Base-by-base conservation (phyloP, 352 stramenopile genomes). In the Phytophthora fragariaefolia region DNA sequence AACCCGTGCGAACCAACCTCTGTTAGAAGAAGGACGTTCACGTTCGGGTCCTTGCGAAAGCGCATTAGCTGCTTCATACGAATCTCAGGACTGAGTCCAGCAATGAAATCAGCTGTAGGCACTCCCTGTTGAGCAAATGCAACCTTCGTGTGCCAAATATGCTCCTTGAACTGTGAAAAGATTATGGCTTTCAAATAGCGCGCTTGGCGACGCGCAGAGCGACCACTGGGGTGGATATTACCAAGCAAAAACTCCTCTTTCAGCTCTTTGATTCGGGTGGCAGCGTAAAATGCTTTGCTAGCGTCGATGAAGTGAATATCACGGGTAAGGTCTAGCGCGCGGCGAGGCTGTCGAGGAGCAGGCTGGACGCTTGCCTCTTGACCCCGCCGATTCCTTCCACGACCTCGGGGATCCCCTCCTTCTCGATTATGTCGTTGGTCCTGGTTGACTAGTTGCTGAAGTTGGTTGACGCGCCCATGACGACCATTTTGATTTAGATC, bases 1-100 rank as follows among this genome's bases (percentile, higher is more conserved):
- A 99, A 85, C 12, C 97, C 97, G 54, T 98, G 90, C 18, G 87
- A 97, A 1, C 97, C 98, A 60, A 99, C 90, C 38, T 98, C 97
- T 0, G 83, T 94, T 22, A 99, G 74, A 10, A 99, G 75, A 43
- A 99, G 83, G 17, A 98, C 89, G 52, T 97, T 97, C 30, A 91
- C 75, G 45, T 87, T 74, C 15, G 82, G 74, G 64, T 93, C 71
- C 18, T 80, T 67, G 28, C 74, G 71, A 56, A 96, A 96, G 22
- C 61, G 59, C 23, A 76, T 59, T 4, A 96, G 56, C 8, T 87
- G 58, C 23, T 83, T 63, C 76, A 89, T 89, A 18, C 87, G 85
- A 27, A 56, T 36, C 48, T 72, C 62, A 4, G 82, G 54, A 1
- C 55, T 77, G 0, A 87, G 59, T 24, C 79, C 78, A 30, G 77